Evolutionary conservation across 208 protist genomes (phyloP).

Genomic region (Chromosphaera perkinsii): DNA sequence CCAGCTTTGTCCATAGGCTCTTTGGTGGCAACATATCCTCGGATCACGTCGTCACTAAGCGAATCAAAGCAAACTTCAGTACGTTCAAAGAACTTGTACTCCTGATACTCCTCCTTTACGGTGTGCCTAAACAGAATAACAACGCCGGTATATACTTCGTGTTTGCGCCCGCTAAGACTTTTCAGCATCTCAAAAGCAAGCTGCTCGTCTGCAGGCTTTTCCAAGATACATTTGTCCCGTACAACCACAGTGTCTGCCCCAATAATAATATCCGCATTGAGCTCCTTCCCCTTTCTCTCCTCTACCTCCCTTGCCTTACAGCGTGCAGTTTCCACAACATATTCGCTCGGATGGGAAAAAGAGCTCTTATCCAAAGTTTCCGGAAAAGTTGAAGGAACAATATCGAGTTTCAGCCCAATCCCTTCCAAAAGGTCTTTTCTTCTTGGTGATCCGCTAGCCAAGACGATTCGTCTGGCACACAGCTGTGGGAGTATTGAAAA

Average conservation of each 20-base stretch:
- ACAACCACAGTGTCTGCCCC: constrained; percentile 47
- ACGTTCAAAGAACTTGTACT: constrained; percentile 14
- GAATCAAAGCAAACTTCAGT: constrained; percentile 37
- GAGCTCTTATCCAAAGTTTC: constrained; percentile 13
- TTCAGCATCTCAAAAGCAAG: constrained; percentile 32
- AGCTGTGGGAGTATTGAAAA: neutral
- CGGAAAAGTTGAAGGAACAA: constrained; percentile 9
- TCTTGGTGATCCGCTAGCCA: constrained; percentile 7
- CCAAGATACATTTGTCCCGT: constrained; percentile 23
- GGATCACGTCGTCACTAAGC: constrained; percentile 23
- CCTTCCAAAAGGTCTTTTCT: constrained; percentile 3
- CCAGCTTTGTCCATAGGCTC: constrained; percentile 52
- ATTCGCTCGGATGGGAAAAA: neutral
- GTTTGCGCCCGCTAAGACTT: constrained; percentile 15
- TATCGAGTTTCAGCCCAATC: constrained; percentile 3
- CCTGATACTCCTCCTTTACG: neutral
- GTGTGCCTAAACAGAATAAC: constrained; percentile 27
- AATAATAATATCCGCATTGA: constrained; percentile 29
- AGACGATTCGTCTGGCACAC: constrained; percentile 1
- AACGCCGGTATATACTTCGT: constrained; percentile 36
- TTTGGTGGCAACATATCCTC: constrained; percentile 36
- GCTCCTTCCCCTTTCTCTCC: neutral
- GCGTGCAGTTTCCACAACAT: neutral
- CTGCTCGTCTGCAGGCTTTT: constrained; percentile 33
- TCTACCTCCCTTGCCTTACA: neutral